Base-by-base conservation (phyloP, 306 rosid species). In the Cicer judaicum region DNA sequence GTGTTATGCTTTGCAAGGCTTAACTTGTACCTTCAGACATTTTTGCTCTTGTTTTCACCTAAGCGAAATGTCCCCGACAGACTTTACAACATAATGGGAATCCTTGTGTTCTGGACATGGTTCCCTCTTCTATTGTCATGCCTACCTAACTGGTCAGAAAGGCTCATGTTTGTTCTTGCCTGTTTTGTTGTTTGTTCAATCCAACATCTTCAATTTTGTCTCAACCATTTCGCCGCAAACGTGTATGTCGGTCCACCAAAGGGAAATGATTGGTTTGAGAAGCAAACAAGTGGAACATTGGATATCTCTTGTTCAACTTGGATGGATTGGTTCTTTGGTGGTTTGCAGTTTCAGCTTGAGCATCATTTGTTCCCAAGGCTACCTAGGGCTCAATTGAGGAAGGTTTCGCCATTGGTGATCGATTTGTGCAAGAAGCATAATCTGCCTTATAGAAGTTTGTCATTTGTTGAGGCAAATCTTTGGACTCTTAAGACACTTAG, bases 241-340 rank as follows among this genome's bases (percentile, higher is more conserved):
- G 90, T 87, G 10, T 90, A 85, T 65, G 34, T 82, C 19, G 96
- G 96, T 7, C 88, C 81, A 2, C 96, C 96, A 0, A 87, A 44
- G 46, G 93, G 93, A 5, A 85, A 88, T 56, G 90, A 90, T 52
- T 90, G 96, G 96, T 85, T 88, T 56, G 86, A 90, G 85, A 90
- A 88, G 77, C 96, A 90, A 40, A 62, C 93, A 7, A 36, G 78
- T 62, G 96, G 96, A 24, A 88, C 96, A 11, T 42, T 90, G 50
- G 93, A 90, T 43, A 90, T 90, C 34, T 36, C 88, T 52, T 88
- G 96, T 68, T 82, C 96, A 0, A 4, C 64, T 8, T 88, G 89
- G 87, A 90, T 90, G 96, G 96, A 90, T 66, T 87, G 96, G 96
- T 90, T 90, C 81, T 85, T 74, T 80, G 96, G 96, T 39, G 96